Percentiles rank a stretch among this genome's conserved stretches.
phyloP scores from a whole-genome alignment of 2,329 filamentous ascomycete genomes.

The Dendrostoma leiphaemia region DNA sequence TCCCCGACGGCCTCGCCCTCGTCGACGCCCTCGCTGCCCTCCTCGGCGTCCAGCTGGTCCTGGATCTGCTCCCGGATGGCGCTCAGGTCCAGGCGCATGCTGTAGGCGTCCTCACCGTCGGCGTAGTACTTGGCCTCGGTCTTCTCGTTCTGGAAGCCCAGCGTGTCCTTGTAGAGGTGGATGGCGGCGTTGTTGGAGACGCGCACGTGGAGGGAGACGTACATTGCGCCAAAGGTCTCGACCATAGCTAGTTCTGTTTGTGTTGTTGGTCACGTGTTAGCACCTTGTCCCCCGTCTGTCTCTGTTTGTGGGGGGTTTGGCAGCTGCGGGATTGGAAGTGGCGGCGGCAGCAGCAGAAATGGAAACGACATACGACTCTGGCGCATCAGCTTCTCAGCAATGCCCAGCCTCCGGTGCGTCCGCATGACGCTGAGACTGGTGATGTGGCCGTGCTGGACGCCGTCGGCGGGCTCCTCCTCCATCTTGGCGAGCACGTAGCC shows the following conservation, averaged over 20 bases:
- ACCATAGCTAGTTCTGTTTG: slow-evolving; percentile 86
- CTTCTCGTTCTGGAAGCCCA: slow-evolving; percentile 86
- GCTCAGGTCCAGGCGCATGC: slow-evolving; percentile 84
- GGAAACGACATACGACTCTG: slow-evolving; percentile 72
- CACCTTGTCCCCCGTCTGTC: too few species aligned
- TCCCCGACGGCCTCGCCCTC: slow-evolving; percentile 72
- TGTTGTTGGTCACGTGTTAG: too few species aligned
- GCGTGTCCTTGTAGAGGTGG: slow-evolving; percentile 87
- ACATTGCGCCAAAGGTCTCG: slow-evolving; percentile 85
- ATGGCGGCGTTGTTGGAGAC: slow-evolving; percentile 90
- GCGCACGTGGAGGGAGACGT: slow-evolving; percentile 94
- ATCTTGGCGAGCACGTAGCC: slow-evolving; percentile 99
- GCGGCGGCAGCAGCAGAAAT: too few species aligned
- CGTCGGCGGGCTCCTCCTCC: slow-evolving; percentile 95
- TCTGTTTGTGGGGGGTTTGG: too few species aligned
- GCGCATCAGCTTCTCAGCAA: slow-evolving; percentile 96
- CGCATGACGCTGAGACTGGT: slow-evolving; percentile 95
- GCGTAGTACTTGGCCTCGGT: slow-evolving; percentile 91
- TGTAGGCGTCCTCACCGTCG: slow-evolving; percentile 93
- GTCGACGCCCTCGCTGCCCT: slow-evolving; percentile 41
- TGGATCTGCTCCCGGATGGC: slow-evolving; percentile 51
- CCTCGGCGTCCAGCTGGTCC: slow-evolving; percentile 35
- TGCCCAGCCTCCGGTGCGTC: slow-evolving; percentile 84
- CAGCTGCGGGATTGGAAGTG: too few species aligned
- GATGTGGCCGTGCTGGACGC: slow-evolving; percentile 92